Evolutionary conservation across 1,284 basidiomycete species (phyloP), one percentile per base, ranked within the genome.

Genomic region (Cryptococcus floricola): DNA sequence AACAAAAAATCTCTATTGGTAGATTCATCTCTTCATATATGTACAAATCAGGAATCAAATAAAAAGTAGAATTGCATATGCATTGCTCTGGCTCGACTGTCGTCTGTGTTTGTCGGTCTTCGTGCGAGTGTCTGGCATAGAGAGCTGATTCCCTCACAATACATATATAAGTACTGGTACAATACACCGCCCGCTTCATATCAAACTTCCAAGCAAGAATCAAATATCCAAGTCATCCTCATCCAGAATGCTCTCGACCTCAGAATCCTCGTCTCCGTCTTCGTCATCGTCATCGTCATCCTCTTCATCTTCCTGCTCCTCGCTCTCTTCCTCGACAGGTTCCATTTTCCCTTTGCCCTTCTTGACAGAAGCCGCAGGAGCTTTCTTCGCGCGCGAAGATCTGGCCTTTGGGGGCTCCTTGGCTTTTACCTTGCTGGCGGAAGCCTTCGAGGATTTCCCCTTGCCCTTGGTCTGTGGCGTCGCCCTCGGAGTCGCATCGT

Each of bases 201-300:
- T 34, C 6, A 10, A 34, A 2, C 46, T 23, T 18, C 25, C 25
- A 48, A 14, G n/a, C 25, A 14, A 31, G 23, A 34, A 19, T 44
- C 48, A 56, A 13, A 56, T 48, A 44, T 51, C 50, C 39, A 56
- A 38, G 39, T 62, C 51, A 42, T 58, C 61, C 34, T 58, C 53
- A 54, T 61, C 65, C 48, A 63, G 43, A 6, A 66, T 49, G 58
- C 60, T 61, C 59, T 67, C 64, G 3, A 66, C 64, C 52, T 67
- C 63, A 13, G 54, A 54, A 52, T 61, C 60, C 43, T 62, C 64
- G 19, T 61, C 61, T 10, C 56, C 60, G n/a, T 60, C 61, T 18
- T 62, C 64, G 5, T 46, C 47, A 34, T 57, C 57, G 27, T 61
- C 63, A 13, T 60, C 60, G 18, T 58, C 50, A 19, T 58, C 43